Percentiles rank a stretch among this genome's conserved stretches.
Evolutionary conservation across 345 rosid genomes (phyloP).

Genomic region (Acer negundo): DNA sequence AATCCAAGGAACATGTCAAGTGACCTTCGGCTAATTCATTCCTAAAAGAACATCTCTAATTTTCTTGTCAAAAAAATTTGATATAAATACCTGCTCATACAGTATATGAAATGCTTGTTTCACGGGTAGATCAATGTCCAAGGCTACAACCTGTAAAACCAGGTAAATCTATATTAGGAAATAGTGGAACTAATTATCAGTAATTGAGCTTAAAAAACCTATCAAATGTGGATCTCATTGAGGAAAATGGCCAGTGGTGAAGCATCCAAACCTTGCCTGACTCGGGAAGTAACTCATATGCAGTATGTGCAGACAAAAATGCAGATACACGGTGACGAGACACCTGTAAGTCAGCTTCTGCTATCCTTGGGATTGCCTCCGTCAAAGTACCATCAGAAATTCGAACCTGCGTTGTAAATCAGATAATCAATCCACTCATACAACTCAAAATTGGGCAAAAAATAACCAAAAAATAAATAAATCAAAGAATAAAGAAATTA

Average conservation of each 20-base stretch:
- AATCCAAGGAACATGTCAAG: not conserved
- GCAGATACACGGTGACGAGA: constrained; percentile 50
- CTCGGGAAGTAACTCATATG: constrained; percentile 75
- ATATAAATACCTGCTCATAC: constrained; percentile 53
- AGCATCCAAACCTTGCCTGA: constrained; percentile 79
- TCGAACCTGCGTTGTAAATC: constrained; percentile 37
- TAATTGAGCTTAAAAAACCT: not conserved
- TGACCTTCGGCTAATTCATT: not conserved
- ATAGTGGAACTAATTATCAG: constrained; percentile 2
- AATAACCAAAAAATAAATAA: not conserved
- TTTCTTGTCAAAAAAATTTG: constrained; percentile 8
- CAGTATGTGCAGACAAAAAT: constrained; percentile 58
- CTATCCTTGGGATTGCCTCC: constrained; percentile 35
- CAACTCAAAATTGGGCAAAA: not conserved
- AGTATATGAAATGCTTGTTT: constrained; percentile 64
- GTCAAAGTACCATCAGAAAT: constrained; percentile 38
- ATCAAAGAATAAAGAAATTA: not conserved
- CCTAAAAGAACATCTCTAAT: constrained; percentile 1
- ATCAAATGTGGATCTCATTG: not conserved
- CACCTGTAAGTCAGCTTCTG: constrained; percentile 45
- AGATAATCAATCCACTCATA: constrained; percentile 1
- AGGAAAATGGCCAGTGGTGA: constrained; percentile 19
- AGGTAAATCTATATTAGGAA: constrained; percentile 28
- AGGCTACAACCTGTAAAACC: constrained; percentile 50
- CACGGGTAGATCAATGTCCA: constrained; percentile 59